phyloP scores from a whole-genome alignment of 106 monocot species.

The Dioscorea dumetorum region DNA sequence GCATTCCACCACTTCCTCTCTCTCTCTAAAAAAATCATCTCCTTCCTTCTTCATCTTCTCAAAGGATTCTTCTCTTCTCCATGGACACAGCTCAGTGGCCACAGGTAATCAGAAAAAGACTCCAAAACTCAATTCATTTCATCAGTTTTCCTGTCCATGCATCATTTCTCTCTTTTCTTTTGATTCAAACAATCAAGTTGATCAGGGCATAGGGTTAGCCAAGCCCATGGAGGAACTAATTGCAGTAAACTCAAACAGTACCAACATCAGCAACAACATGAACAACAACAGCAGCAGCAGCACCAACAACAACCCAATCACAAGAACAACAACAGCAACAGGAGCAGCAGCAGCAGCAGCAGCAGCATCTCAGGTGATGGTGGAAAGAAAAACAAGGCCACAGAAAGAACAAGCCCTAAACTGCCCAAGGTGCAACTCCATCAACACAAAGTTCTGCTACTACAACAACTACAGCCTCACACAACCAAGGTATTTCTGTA shows the following conservation, averaged over 20 bases:
- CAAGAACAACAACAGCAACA: slow-evolving; percentile 8
- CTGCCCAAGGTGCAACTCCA: slow-evolving; percentile 65
- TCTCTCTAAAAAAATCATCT: too few relatives aligned
- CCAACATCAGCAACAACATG: too few relatives aligned
- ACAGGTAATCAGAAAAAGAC: slow-evolving; percentile 8
- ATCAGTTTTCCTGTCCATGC: slow-evolving; percentile 11
- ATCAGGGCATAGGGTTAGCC: slow-evolving; percentile 45
- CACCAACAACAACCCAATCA: not conserved
- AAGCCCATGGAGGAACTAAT: slow-evolving; percentile 43
- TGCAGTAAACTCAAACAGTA: not conserved
- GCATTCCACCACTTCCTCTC: not conserved
- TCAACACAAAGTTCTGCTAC: slow-evolving; percentile 79
- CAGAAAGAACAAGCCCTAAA: slow-evolving; percentile 54
- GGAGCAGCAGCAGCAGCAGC: not conserved
- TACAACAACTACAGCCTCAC: slow-evolving; percentile 84
- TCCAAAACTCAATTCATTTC: not conserved
- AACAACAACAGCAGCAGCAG: slow-evolving; percentile 5
- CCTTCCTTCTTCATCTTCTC: not conserved
- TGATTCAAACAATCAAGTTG: not conserved
- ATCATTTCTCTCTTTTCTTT: slow-evolving; percentile 14
- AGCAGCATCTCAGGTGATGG: slow-evolving; percentile 16
- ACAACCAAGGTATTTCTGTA: slow-evolving; percentile 76
- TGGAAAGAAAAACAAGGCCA: slow-evolving; percentile 37
- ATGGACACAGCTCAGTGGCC: slow-evolving; percentile 41
- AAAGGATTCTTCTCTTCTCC: not conserved